Conservation (phyloP, 495 filamentous ascomycete species). For the Elaphomyces granulatus region DNA sequence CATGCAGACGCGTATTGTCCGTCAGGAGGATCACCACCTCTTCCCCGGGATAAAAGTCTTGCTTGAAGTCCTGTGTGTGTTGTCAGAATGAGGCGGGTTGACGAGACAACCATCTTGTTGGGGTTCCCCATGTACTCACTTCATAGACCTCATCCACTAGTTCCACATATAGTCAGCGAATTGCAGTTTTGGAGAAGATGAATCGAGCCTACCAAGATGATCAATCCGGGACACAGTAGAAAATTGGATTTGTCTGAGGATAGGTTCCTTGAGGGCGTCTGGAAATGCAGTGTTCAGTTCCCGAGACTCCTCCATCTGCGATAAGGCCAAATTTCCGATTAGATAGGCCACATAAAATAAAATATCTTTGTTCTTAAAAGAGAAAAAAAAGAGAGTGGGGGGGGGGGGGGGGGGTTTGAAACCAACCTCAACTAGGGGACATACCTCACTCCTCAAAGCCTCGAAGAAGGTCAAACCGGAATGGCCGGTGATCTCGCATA, state of each 20-base stretch:
- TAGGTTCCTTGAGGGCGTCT: conserved; percentile 77
- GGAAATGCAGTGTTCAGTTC: conserved; percentile 88
- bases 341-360: no score
- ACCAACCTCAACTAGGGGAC: conserved; percentile 17
- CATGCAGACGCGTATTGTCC: conserved; percentile 56
- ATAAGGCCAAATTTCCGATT: conserved; percentile 1
- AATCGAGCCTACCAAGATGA: conserved; percentile 49
- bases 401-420: no score
- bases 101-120: no score
- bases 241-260: conserved; percentile 82
- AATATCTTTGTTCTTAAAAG: no score
- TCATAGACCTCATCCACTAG: conserved; percentile 55
- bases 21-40: conserved; percentile 57
- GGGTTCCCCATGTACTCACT: conserved; percentile 32
- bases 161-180: conserved; percentile 13
- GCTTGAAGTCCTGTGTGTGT: conserved; percentile 65
- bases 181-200: conserved; percentile 1
- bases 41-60: conserved; percentile 89
- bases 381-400: no score
- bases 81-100: neutral
- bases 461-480: conserved; percentile 90
- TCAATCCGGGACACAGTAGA: conserved; percentile 83
- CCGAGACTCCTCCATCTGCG: conserved; percentile 64
- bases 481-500: conserved; percentile 89
- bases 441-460: conserved; percentile 83